Percentiles rank a stretch among this genome's conserved stretches.
Evolutionary conservation across 2,329 filamentous ascomycete genomes (phyloP).

Genomic region (Arthroderma sp.): DNA sequence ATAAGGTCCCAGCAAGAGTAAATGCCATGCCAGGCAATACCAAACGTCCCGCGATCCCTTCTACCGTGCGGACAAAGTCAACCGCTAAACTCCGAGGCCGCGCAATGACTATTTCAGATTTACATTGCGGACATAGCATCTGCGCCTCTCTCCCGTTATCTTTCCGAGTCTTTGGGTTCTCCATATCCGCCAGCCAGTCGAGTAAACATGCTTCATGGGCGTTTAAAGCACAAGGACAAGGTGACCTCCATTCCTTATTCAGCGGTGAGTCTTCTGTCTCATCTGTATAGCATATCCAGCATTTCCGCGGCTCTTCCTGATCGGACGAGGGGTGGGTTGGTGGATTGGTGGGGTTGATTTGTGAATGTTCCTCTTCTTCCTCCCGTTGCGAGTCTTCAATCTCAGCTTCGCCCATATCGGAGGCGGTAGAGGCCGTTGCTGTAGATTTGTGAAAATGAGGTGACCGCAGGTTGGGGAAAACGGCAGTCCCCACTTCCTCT

Average conservation of each 20-base stretch:
- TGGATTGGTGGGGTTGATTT: slow-evolving; percentile 4
- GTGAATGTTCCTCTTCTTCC: slow-evolving; percentile 7
- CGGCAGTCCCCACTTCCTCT: slow-evolving; percentile 12
- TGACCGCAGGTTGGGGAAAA: slow-evolving; percentile 17
- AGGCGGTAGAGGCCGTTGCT: slow-evolving; percentile 7
- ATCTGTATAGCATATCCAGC: slow-evolving; percentile 58
- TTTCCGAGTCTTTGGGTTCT: slow-evolving; percentile 45
- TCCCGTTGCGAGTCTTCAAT: background rate
- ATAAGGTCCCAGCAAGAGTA: slow-evolving; percentile 34
- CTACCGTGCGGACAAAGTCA: slow-evolving; percentile 47
- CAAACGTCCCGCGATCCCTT: slow-evolving; percentile 44
- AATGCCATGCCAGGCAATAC: slow-evolving; percentile 52
- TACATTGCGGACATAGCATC: slow-evolving; percentile 80
- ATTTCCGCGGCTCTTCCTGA: slow-evolving; percentile 36
- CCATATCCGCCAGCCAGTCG: slow-evolving; percentile 85
- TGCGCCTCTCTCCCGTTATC: slow-evolving; percentile 41
- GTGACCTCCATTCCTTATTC: slow-evolving; percentile 62
- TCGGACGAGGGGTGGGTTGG: slow-evolving; percentile 8
- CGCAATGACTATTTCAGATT: slow-evolving; percentile 61
- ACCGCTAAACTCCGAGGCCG: slow-evolving; percentile 64
- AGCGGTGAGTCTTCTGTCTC: slow-evolving; percentile 49
- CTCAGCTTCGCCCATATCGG: background rate
- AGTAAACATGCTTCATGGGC: slow-evolving; percentile 84
- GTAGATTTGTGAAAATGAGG: background rate
- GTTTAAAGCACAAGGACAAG: slow-evolving; percentile 79